phyloP scores from a whole-genome alignment of 805 yeast species.

The Brettanomyces anomalus region DNA sequence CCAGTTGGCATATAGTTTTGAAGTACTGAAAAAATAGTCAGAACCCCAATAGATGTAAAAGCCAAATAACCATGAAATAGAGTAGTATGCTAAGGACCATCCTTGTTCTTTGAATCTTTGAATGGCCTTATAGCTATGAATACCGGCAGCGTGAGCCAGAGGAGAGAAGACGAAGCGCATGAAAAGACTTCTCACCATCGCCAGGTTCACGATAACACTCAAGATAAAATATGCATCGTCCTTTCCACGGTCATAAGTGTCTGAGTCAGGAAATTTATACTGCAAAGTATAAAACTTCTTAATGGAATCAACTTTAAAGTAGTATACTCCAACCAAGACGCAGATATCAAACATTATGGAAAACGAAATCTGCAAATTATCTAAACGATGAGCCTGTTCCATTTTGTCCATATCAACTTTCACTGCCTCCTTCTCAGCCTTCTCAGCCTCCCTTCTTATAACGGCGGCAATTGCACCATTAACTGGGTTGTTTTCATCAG shows the following conservation, averaged over 20 bases:
- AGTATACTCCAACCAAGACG: constrained; percentile 11
- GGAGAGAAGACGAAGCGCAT: constrained; percentile 55
- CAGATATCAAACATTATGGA: constrained; percentile 11
- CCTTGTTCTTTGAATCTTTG: constrained; percentile 81
- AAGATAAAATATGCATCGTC: constrained; percentile 48
- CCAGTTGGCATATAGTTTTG: constrained; percentile 57
- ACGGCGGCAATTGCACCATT: background rate
- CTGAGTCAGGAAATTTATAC: constrained; percentile 22
- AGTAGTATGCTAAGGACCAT: constrained; percentile 62
- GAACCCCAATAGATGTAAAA: constrained; percentile 46
- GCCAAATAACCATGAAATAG: constrained; percentile 48
- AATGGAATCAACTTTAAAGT: constrained; percentile 15
- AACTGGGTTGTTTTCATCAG: background rate
- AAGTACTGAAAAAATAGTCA: constrained; percentile 50
- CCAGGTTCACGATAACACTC: constrained; percentile 45
- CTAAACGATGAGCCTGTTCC: constrained; percentile 5
- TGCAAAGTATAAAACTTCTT: constrained; percentile 34
- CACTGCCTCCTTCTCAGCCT: background rate
- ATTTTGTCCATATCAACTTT: background rate
- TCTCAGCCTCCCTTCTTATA: background rate
- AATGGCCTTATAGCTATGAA: constrained; percentile 40
- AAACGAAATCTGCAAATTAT: constrained; percentile 12
- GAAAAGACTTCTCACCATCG: constrained; percentile 49
- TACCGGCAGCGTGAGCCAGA: constrained; percentile 37
- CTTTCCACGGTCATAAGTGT: constrained; percentile 43